Conservation (phyloP, 2,329 filamentous ascomycete genomes). For the Sphaerostilbella broomeana region DNA sequence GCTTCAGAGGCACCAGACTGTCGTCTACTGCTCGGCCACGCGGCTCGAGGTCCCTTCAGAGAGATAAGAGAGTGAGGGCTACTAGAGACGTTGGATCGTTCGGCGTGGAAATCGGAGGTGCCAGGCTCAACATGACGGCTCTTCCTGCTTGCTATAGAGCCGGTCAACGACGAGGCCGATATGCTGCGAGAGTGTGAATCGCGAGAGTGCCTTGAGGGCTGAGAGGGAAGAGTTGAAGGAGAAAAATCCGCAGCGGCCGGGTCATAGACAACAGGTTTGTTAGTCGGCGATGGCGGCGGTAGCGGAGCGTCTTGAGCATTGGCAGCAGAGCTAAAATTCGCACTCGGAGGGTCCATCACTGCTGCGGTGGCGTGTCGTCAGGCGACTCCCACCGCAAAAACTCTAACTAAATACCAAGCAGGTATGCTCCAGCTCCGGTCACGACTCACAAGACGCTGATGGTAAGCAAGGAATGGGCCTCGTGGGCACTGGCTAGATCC, state of each 20-base stretch:
- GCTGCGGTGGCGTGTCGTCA: slow-evolving; percentile 9
- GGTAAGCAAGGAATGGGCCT: too few species aligned
- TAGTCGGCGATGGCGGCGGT: slow-evolving; percentile 1
- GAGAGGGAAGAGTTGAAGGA: slow-evolving; percentile 8
- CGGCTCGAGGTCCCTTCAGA: slow-evolving; percentile 36
- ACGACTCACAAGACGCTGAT: slow-evolving; percentile 1
- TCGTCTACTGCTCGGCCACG: slow-evolving; percentile 36
- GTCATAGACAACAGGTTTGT: neutral
- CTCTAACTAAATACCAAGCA: too few species aligned
- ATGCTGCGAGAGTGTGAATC: slow-evolving; percentile 33
- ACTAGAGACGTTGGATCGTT: slow-evolving; percentile 58
- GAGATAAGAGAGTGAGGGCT: slow-evolving; percentile 42
- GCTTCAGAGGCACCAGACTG: slow-evolving; percentile 37
- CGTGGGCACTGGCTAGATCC: too few species aligned
- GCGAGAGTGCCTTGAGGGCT: slow-evolving; percentile 5
- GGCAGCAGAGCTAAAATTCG: slow-evolving; percentile 3
- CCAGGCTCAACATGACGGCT: slow-evolving; percentile 53
- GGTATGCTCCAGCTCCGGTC: neutral
- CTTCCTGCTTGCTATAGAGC: slow-evolving; percentile 41
- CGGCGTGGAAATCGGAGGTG: slow-evolving; percentile 49
- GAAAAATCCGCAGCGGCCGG: slow-evolving; percentile 10
- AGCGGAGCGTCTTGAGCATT: slow-evolving; percentile 4
- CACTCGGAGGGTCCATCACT: slow-evolving; percentile 9
- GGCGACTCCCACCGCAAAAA: too few species aligned
- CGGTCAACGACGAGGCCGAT: slow-evolving; percentile 37